These are phyloP conservation scores for Aspergillus sp. DNA, from an alignment of 2,329 filamentous ascomycete genomes.

Conservation along the genomic window DNA sequence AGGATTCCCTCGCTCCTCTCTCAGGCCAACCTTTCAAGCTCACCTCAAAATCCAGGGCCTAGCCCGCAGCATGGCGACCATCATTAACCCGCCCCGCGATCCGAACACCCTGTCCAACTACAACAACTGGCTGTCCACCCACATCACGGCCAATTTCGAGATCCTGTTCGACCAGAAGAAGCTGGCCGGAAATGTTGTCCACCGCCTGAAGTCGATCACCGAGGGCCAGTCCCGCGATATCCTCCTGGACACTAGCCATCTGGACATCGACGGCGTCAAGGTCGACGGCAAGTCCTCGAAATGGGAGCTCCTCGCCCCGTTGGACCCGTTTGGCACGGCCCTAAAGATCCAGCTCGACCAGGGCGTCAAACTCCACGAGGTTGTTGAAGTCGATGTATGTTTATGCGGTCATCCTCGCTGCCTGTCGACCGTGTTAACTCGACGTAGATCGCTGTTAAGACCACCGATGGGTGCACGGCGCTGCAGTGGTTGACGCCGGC, in stretches of 20 bases:
- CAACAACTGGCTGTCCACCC: slow-evolving; percentile 71
- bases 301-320: slow-evolving; percentile 61
- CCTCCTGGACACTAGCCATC: slow-evolving; percentile 76
- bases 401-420: background rate
- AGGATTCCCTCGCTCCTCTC: slow-evolving; percentile 2
- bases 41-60: slow-evolving; percentile 1
- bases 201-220: slow-evolving; percentile 69
- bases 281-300: slow-evolving; percentile 55
- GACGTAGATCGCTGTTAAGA: slow-evolving; percentile 58
- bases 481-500: slow-evolving; percentile 90
- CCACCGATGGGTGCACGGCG: slow-evolving; percentile 80
- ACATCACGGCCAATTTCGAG: slow-evolving; percentile 71
- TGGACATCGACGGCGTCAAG: slow-evolving; percentile 63
- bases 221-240: slow-evolving; percentile 65
- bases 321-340: slow-evolving; percentile 56
- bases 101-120: slow-evolving; percentile 91
- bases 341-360: slow-evolving; percentile 41
- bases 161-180: slow-evolving; percentile 75
- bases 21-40: slow-evolving; percentile 1
- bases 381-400: slow-evolving; percentile 40
- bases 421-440: slow-evolving; percentile 5
- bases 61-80: slow-evolving; percentile 29
- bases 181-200: slow-evolving; percentile 64
- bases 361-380: slow-evolving; percentile 37
- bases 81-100: slow-evolving; percentile 52